Evolutionary conservation across 108 stramenopile genomes (phyloP).

Genomic region (Stephanodiscus minutulus): DNA sequence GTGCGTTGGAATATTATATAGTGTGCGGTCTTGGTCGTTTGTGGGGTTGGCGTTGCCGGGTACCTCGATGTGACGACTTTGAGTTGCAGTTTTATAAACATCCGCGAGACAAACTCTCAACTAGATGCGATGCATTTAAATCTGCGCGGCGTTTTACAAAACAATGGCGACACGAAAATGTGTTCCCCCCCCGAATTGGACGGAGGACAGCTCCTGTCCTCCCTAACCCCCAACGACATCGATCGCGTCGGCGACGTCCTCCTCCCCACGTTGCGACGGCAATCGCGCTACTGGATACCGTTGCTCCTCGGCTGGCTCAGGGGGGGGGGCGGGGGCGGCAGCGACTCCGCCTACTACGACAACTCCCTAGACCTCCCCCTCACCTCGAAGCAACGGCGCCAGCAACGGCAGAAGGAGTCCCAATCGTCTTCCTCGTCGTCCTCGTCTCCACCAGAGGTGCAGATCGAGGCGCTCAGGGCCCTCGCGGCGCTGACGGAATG

Average conservation of each 20-base stretch:
- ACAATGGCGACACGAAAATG: too few relatives aligned
- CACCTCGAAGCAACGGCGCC: constrained; percentile 13
- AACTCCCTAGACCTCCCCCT: constrained; percentile 18
- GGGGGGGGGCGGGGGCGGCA: neutral
- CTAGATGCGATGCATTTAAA: neutral
- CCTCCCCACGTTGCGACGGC: constrained; percentile 25
- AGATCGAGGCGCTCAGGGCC: constrained; percentile 31
- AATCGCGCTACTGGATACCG: constrained; percentile 47
- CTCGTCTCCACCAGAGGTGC: constrained; percentile 7
- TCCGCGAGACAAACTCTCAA: neutral
- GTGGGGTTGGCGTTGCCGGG: neutral
- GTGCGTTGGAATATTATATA: neutral
- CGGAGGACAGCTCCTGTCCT: constrained; percentile 13
- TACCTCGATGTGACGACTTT: too few relatives aligned
- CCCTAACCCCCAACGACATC: constrained; percentile 1
- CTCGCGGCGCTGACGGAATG: constrained; percentile 30
- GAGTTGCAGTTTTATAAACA: too few relatives aligned
- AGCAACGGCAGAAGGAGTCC: constrained; percentile 9
- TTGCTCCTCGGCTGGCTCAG: constrained; percentile 36
- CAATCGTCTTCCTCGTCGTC: constrained; percentile 2
- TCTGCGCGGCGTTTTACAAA: too few relatives aligned
- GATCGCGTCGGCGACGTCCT: constrained; percentile 19
- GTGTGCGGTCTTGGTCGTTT: too few relatives aligned
- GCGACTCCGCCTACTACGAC: constrained; percentile 19
- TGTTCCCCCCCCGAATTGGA: too few relatives aligned